Percentiles rank a stretch among this genome's conserved stretches.
These are phyloP conservation scores for Leccinum disarticulatum DNA, from an alignment of 768 basidiomycete genomes.

Conservation along the genomic window DNA sequence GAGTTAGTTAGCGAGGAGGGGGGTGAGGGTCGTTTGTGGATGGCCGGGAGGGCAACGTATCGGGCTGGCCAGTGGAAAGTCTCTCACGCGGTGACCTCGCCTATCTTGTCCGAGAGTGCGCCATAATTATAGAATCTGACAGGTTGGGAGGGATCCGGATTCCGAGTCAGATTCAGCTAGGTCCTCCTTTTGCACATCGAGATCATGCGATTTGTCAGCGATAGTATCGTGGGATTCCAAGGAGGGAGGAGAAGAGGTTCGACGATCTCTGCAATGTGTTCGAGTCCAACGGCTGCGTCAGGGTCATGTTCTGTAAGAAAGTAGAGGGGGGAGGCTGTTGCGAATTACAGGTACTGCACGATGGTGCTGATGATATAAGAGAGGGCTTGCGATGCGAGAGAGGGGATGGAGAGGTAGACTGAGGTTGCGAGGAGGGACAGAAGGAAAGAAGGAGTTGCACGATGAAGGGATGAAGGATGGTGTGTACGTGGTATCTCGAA, in stretches of 20 bases:
- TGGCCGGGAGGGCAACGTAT: slow-evolving; percentile 28
- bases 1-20: slow-evolving; percentile 1
- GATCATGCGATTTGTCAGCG: slow-evolving; percentile 32
- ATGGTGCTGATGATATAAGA: slow-evolving; percentile 67
- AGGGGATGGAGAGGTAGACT: slow-evolving; percentile 81
- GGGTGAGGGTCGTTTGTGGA: slow-evolving; percentile 15
- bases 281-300: slow-evolving; percentile 66
- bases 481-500: slow-evolving; percentile 46
- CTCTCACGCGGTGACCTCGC: slow-evolving; percentile 57
- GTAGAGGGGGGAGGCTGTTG: slow-evolving; percentile 68
- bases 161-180: slow-evolving; percentile 35
- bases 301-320: slow-evolving; percentile 42
- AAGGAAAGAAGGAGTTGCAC: slow-evolving; percentile 76
- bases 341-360: slow-evolving; percentile 75
- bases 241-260: slow-evolving; percentile 31
- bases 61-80: slow-evolving; percentile 21
- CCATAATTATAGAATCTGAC: slow-evolving; percentile 65
- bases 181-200: slow-evolving; percentile 38
- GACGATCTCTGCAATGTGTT: slow-evolving; percentile 56
- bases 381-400: slow-evolving; percentile 72
- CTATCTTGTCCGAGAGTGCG: slow-evolving; percentile 87
- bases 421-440: slow-evolving; percentile 86
- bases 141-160: slow-evolving; percentile 20
- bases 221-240: slow-evolving; percentile 23
- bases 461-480: slow-evolving; percentile 53